phyloP scores from a whole-genome alignment of 2,329 filamentous ascomycete genomes.

The Colletotrichum plurivorum region DNA sequence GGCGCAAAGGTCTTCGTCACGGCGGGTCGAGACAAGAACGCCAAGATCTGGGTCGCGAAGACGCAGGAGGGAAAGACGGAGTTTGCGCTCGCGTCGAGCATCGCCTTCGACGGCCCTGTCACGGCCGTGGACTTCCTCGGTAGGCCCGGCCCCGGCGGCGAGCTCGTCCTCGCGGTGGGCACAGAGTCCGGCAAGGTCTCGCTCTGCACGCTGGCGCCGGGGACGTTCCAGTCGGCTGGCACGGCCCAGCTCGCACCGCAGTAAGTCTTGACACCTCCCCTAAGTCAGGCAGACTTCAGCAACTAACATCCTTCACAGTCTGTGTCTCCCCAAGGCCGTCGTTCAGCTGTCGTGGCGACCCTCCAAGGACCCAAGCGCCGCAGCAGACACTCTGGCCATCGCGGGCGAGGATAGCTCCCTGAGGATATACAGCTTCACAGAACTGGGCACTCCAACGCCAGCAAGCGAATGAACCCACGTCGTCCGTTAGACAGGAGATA shows the following conservation, averaged over 20 bases:
- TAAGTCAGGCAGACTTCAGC: too few species aligned
- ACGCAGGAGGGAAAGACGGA: slow-evolving; percentile 49
- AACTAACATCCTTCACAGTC: slow-evolving; percentile 49
- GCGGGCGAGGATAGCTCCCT: slow-evolving; percentile 74
- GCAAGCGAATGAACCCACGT: slow-evolving; percentile 22
- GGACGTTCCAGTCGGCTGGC: slow-evolving; percentile 55
- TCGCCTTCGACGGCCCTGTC: slow-evolving; percentile 72
- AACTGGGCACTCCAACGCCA: not conserved
- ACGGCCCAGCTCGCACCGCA: slow-evolving; percentile 50
- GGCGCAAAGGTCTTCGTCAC: slow-evolving; percentile 78
- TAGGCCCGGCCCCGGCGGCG: slow-evolving; percentile 46
- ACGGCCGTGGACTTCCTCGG: slow-evolving; percentile 79
- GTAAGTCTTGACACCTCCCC: slow-evolving; percentile 51
- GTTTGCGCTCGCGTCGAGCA: slow-evolving; percentile 67
- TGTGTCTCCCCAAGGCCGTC: slow-evolving; percentile 75
- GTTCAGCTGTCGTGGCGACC: slow-evolving; percentile 81
- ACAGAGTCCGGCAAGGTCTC: slow-evolving; percentile 68
- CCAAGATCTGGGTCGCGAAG: slow-evolving; percentile 76
- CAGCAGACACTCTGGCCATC: slow-evolving; percentile 59
- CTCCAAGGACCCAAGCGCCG: slow-evolving; percentile 35
- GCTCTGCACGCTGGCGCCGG: slow-evolving; percentile 57
- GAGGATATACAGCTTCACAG: slow-evolving; percentile 65
- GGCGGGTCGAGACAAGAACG: slow-evolving; percentile 88
- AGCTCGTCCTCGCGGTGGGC: slow-evolving; percentile 67
- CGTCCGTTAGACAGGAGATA: not conserved